Base-by-base conservation (phyloP, 2,329 filamentous ascomycete genomes). In the Gnomoniopsis smithogilvyi region DNA sequence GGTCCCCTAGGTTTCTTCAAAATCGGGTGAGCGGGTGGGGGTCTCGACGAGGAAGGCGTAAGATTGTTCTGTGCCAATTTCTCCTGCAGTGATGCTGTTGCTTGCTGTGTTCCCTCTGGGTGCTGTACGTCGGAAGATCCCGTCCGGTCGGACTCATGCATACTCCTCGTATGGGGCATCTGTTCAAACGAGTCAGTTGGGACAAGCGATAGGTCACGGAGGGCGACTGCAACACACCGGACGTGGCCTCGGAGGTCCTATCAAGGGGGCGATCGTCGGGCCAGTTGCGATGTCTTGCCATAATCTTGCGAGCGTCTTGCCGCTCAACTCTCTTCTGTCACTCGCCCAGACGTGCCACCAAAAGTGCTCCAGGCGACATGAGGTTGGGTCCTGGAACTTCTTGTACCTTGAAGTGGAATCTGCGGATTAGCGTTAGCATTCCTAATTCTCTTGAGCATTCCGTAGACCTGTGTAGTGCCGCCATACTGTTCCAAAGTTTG, bases 281-380 rank as follows among this genome's bases (percentile, higher is more conserved):
- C 83, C 84, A 49, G 77, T 75, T 0, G 84, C 85, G 49, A 87
- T 85, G 34, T 84, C 74, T 65, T 81, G 74, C 64, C 83, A 87
- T 6, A 86, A 71, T 61, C 71, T 77, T 58, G 85, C 83, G 49
- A 87, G 73, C 14, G 77, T 76, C 36, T 73, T 74, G 43, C 81
- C 84, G 50, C 81, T 80, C 51, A 86, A 73, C 55, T 76, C 68
- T 36, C 80, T 76, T 30, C 80, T 75, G 63, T 85, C 74, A 64
- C 85, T 87, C 36, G 84, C 83, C 78, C 83, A 83, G 56, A 87
- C 82, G 66, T 86, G 84, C 80, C 83, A 87, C 84, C 84, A 88
- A 64, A 86, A 86, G 65, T 86, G 84, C 67, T 87, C 84, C 21
- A 87, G 72, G 19, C 85, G 82, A 60, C 80, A 80, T 30, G 84